Conservation (phyloP, 768 basidiomycete genomes). For the Neoboletus brunneissimus region DNA sequence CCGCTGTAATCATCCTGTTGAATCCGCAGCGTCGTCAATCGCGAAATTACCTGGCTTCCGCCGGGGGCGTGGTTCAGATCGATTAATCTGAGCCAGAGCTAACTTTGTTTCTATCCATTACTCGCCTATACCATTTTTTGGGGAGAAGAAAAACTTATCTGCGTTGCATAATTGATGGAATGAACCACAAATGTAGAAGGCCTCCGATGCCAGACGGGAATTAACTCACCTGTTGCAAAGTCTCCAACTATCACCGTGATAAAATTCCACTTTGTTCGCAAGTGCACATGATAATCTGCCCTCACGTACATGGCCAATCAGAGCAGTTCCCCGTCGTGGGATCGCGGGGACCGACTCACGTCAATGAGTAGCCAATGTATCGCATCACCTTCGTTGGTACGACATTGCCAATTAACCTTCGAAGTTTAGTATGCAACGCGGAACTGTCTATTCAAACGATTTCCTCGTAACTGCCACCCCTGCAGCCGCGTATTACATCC, state of each 20-base stretch:
- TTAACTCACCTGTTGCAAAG: neutral
- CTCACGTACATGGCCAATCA: neutral
- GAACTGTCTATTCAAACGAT: constrained; percentile 5
- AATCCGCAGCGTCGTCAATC: neutral
- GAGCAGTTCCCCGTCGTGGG: constrained; percentile 20
- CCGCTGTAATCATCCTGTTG: neutral
- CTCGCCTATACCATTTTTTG: neutral
- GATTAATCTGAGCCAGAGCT: neutral
- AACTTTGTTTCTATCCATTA: neutral
- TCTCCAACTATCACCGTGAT: neutral
- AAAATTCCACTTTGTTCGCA: constrained; percentile 1
- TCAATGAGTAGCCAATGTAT: neutral
- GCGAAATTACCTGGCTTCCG: neutral
- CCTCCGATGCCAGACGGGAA: neutral
- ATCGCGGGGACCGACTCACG: neutral
- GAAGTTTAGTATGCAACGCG: constrained; percentile 11
- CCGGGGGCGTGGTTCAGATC: neutral
- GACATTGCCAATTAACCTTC: constrained; percentile 3
- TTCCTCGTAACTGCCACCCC: constrained; percentile 25
- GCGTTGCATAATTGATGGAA: neutral
- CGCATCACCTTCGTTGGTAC: neutral
- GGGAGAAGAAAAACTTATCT: neutral
- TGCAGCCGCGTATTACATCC: constrained; percentile 62
- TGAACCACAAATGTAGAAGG: neutral
- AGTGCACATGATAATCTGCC: neutral